Evolutionary conservation across 257 asterid species (phyloP).

Genomic region (Anisodus acutangulus): DNA sequence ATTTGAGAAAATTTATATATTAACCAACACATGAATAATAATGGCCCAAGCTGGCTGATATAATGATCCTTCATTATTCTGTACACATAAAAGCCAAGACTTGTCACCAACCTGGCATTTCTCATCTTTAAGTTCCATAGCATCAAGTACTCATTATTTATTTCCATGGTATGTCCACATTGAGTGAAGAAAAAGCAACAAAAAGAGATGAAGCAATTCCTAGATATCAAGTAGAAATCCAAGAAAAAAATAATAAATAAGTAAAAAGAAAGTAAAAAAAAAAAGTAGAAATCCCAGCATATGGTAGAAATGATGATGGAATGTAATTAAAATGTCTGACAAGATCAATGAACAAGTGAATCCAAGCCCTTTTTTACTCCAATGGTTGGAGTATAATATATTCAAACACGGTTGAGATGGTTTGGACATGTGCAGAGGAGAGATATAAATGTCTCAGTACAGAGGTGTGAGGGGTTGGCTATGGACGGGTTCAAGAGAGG

Average conservation of each 20-base stretch:
- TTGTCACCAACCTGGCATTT: constrained; percentile 18
- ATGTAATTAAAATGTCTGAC: constrained; percentile 27
- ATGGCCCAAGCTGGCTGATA: neutral
- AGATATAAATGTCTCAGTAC: too few species aligned
- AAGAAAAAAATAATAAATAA: too few species aligned
- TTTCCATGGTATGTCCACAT: neutral
- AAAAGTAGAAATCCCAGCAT: neutral
- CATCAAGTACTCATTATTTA: neutral
- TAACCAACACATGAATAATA: neutral
- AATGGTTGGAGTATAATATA: neutral
- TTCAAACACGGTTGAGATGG: neutral
- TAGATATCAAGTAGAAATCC: neutral
- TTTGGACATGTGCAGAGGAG: too few species aligned
- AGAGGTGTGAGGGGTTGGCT: too few species aligned
- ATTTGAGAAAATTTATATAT: neutral
- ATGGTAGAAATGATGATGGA: constrained; percentile 20
- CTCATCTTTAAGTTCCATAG: neutral
- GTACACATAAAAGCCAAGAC: constrained; percentile 21
- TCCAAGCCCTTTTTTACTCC: neutral
- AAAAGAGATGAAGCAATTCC: neutral
- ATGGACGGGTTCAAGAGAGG: too few species aligned
- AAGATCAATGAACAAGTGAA: constrained; percentile 21
- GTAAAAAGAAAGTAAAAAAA: too few species aligned
- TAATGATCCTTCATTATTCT: neutral
- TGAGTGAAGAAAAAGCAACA: neutral